These are phyloP conservation scores for Coemansia sp. DNA, from an alignment of 192 early-diverging fungal genomes.

Conservation along the genomic window DNA sequence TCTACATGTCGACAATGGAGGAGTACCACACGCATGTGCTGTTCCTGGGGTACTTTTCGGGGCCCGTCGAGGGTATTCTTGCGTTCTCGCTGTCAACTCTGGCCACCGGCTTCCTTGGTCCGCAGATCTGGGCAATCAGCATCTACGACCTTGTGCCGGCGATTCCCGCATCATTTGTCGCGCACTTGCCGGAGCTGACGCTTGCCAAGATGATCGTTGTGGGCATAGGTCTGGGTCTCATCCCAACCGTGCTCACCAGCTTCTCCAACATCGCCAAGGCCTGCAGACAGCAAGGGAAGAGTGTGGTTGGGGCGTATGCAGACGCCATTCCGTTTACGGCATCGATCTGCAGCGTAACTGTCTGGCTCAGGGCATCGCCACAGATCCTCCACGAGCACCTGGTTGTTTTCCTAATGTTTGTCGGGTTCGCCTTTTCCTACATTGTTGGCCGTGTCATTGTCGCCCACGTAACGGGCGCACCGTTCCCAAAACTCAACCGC, in stretches of 20 bases:
- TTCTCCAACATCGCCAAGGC: slow-evolving; percentile 63
- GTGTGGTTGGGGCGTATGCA: slow-evolving; percentile 57
- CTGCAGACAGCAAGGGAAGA: slow-evolving; percentile 58
- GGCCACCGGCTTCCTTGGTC: slow-evolving; percentile 67
- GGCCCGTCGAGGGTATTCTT: slow-evolving; percentile 89
- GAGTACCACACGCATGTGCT: slow-evolving; percentile 89
- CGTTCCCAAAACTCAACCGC: slow-evolving; percentile 76
- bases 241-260: slow-evolving; percentile 55
- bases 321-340: slow-evolving; percentile 68
- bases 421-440: slow-evolving; percentile 77
- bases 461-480: slow-evolving; percentile 80
- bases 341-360: slow-evolving; percentile 49
- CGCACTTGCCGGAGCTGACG: slow-evolving; percentile 38
- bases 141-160: slow-evolving; percentile 27
- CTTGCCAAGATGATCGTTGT: slow-evolving; percentile 48
- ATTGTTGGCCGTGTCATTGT: slow-evolving; percentile 84
- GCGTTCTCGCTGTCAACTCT: slow-evolving; percentile 62
- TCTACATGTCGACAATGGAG: slow-evolving; percentile 93
- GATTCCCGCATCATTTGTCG: slow-evolving; percentile 27
- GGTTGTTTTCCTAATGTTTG: slow-evolving; percentile 66
- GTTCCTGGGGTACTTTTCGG: slow-evolving; percentile 81
- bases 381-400: slow-evolving; percentile 65
- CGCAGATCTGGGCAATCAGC: slow-evolving; percentile 40
- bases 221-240: slow-evolving; percentile 26
- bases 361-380: slow-evolving; percentile 73